Evolutionary conservation across 495 filamentous ascomycete genomes (phyloP), one percentile per base, ranked within the genome.

Genomic region (Lophiotrema nucula): DNA sequence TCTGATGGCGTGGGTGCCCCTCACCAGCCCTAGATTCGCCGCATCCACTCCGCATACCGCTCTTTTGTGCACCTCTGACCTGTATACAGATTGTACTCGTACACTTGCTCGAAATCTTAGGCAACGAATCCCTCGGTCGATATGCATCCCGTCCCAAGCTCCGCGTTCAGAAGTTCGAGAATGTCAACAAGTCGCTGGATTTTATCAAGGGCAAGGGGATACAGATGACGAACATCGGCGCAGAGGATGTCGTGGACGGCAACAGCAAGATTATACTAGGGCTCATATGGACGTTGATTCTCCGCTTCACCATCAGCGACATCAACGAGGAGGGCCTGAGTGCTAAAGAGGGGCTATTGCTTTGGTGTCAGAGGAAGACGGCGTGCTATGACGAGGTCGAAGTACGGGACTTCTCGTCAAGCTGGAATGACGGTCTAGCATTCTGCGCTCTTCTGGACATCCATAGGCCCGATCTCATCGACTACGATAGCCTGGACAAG

Each of bases 321-420:
- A 98, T 97, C 77, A 97, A 95, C 70, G 87, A 89, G 70, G 95
- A 96, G 78, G 95, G 95, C 53, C 87, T 97, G 86, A 96, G 90
- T 42, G 95, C 95, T 16, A 96, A 97, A 75, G 93, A 97, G 72
- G 93, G 93, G 47, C 74, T 98, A 63, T 72, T 98, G 42, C 75
- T 98, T 19, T 98, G 93, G 93, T 97, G 95, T 79, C 92, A 98
- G 74, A 80, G 93, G 53, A 98, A 98, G 74, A 98, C 93, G 22
- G 93, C 93, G 13, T 97, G 93, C 72, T 98, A 98, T 69, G 91
- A 96, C 53, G 93, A 92, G 64, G 92, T 98, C 3, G 85, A 97
- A 56, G 88, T 98, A 23, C 80, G 87, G 13, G 92, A 98, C 70
- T 98, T 98, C 76, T 96, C 89, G 22, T 78, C 78, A 22, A 96